Conservation (phyloP, 495 filamentous ascomycete genomes). For the Aspergillus diversus region DNA sequence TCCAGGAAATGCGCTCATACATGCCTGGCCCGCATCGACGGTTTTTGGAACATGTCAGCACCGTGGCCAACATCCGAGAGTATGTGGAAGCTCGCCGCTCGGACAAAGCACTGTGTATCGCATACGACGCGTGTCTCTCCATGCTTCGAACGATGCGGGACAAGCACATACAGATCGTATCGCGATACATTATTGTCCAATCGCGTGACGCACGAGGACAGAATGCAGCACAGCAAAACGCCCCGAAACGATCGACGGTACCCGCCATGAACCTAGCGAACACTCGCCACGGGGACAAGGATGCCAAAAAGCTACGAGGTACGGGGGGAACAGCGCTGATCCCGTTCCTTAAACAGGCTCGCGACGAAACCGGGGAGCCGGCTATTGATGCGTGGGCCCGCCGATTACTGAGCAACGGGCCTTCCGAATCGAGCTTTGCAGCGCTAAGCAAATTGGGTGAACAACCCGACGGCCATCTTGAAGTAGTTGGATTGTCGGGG, state of each 20-base stretch:
- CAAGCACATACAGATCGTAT: conserved; percentile 95
- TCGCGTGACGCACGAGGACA: conserved; percentile 56
- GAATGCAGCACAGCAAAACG: conserved; percentile 45
- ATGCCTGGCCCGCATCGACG: conserved; percentile 93
- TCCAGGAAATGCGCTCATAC: conserved; percentile 93
- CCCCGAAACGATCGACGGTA: conserved; percentile 38
- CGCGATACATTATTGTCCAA: conserved; percentile 86
- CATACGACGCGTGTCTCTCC: conserved; percentile 88
- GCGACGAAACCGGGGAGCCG: conserved; percentile 93
- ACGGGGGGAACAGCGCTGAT: conserved; percentile 93
- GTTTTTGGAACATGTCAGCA: conserved; percentile 79
- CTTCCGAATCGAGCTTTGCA: conserved; percentile 40
- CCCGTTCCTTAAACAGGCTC: conserved; percentile 90
- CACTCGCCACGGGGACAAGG: conserved; percentile 50
- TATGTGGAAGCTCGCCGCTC: conserved; percentile 70
- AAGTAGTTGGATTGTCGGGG: conserved; percentile 78
- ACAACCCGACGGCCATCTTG: conserved; percentile 60
- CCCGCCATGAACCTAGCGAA: conserved; percentile 69
- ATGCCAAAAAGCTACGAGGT: conserved; percentile 68
- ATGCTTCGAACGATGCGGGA: conserved; percentile 90
- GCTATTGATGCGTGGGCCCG: conserved; percentile 83
- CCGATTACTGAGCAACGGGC: conserved; percentile 67
- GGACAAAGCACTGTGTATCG: conserved; percentile 69
- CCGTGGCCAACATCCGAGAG: conserved; percentile 84
- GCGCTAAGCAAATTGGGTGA: conserved; percentile 71